These are phyloP conservation scores for Dionaea muscipula DNA, from an alignment of 179 eudicot species.

Conservation along the genomic window DNA sequence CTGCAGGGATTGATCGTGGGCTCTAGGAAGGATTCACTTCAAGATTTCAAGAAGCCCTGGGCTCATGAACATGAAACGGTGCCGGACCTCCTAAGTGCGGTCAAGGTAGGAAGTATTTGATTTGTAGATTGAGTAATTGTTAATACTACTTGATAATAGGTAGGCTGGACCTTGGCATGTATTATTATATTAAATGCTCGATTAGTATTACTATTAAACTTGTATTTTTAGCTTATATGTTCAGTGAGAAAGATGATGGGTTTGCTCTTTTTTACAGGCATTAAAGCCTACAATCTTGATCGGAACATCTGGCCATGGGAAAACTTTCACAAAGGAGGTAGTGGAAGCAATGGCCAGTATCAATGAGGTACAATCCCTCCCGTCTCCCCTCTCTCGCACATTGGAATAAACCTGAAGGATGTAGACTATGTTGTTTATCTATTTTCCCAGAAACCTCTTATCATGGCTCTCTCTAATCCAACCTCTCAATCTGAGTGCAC, in stretches of 20 bases:
- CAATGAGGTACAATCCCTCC: slow-evolving; percentile 38
- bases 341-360: slow-evolving; percentile 59
- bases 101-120: slow-evolving; percentile 37
- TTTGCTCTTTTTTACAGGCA: slow-evolving; percentile 21
- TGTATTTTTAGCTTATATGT: too few species aligned
- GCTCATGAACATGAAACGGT: slow-evolving; percentile 84
- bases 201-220: too few species aligned
- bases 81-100: slow-evolving; percentile 48
- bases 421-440: not conserved
- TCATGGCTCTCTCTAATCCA: slow-evolving; percentile 83
- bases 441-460: slow-evolving; percentile 52
- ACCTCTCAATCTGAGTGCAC: slow-evolving; percentile 83
- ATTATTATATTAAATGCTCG: too few species aligned
- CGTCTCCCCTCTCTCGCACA: not conserved
- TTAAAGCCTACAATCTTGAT: slow-evolving; percentile 73
- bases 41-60: slow-evolving; percentile 83
- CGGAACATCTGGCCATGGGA: slow-evolving; percentile 85
- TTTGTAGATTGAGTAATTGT: not conserved
- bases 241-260: not conserved
- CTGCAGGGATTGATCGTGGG: slow-evolving; percentile 55
- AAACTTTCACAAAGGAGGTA: slow-evolving; percentile 74
- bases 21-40: slow-evolving; percentile 64
- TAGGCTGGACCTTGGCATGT: not conserved
- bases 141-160: not conserved
- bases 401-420: not conserved